Evolutionary conservation across 345 rosid species (phyloP), one percentile per base, ranked within the genome.

Genomic region (Nasturtium officinale): DNA sequence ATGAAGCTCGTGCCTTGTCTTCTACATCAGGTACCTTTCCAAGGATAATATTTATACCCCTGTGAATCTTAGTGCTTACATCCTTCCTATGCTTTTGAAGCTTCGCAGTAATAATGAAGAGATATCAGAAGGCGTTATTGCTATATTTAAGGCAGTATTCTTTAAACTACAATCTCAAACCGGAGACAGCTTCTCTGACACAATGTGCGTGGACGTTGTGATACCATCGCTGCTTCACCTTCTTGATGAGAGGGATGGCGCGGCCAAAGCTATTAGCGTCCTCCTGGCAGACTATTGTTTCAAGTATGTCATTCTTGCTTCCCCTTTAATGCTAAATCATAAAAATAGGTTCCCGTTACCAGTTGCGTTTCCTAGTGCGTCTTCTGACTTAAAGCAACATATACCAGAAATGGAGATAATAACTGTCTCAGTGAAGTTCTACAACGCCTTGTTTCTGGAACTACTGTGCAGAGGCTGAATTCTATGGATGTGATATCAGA

Each of bases 231-330:
- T 93, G 79, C 90, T 93, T 69, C 81, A 85, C 61, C 88, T 93
- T 82, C 87, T 93, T 59, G 97, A 93, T 67, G 92, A 90, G 85
- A 76, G 86, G 86, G 97, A 93, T 83, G 86, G 87, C 28, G 80
- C 91, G 21, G 90, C 93, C 77, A 87, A 85, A 84, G 92, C 97
- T 70, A 84, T 80, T 77, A 83, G 75, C 72, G 69, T 77, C 62
- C 94, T 90, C 32, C 69, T 93, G 43, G 96, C 94, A 75, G 98
- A 90, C 73, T 90, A 82, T 70, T 87, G 87, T 67, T 83, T 75
- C 73, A 86, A 81, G 97, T 93, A 87, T 59, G 25, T 47, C 69
- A 37, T 66, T 38, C 67, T 76, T 71, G 56, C 62, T 68, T 17
- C 65, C 25, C 23, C 5, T 5, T 51, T 68, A 35, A 13, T 18